Evolutionary conservation across 345 rosid genomes (phyloP).

Genomic region (Cardamine resedifolia): DNA sequence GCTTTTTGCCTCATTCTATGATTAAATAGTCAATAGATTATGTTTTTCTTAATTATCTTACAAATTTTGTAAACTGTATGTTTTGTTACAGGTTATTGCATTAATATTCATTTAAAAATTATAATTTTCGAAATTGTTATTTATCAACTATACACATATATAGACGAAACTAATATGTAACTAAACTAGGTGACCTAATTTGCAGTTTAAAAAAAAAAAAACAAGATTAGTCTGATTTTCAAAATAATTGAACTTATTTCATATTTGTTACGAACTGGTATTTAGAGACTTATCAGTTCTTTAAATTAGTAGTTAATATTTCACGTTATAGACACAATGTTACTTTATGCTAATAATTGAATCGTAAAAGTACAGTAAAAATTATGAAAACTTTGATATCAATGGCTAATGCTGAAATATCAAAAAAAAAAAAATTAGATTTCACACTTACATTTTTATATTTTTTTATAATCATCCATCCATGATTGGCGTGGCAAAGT

Average conservation of each 20-base stretch:
- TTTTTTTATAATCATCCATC: background rate
- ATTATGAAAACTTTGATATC: background rate
- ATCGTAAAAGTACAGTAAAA: background rate
- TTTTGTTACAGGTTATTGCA: background rate
- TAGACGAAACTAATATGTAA: background rate
- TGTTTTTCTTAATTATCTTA: background rate
- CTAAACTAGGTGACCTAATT: background rate
- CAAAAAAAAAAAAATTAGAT: background rate
- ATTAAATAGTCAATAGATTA: background rate
- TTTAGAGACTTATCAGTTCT: background rate
- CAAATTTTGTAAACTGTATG: background rate
- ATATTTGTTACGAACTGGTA: background rate
- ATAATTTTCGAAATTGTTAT: background rate
- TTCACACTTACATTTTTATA: background rate
- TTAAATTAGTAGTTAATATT: background rate
- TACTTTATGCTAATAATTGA: background rate
- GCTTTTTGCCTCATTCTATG: slow-evolving; percentile 11
- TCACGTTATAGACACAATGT: background rate
- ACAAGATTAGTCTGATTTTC: background rate
- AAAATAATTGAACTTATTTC: background rate
- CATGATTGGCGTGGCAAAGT: slow-evolving; percentile 5
- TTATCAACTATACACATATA: background rate
- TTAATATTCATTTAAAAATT: background rate
- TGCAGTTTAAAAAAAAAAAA: background rate
- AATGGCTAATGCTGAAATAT: background rate